A percentile compares a stretch with the other conserved stretches of the same genome.
These are phyloP conservation scores for Penicillium herquei DNA, from an alignment of 495 filamentous ascomycete genomes.

Conservation along the genomic window DNA sequence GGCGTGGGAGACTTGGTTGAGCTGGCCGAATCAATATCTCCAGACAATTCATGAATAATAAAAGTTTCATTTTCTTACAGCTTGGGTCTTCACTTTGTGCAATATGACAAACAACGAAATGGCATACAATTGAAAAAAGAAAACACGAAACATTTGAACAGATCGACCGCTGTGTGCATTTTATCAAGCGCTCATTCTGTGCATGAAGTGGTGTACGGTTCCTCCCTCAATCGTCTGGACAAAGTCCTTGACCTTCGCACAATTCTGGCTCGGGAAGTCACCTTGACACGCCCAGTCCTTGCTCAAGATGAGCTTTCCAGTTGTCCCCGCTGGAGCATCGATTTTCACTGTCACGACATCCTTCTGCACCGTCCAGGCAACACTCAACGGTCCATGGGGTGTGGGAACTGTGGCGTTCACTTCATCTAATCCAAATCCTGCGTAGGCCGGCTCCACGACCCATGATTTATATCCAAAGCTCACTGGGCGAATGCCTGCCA, in stretches of 20 bases:
- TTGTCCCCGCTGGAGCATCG: background rate
- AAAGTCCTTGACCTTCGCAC: background rate
- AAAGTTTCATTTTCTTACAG: too few species aligned
- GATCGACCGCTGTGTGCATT: too few species aligned
- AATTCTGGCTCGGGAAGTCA: background rate
- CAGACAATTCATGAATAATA: background rate
- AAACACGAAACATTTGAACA: too few species aligned
- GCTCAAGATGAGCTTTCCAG: background rate
- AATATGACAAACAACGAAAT: too few species aligned
- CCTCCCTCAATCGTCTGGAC: background rate
- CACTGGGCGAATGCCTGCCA: constrained; percentile 4
- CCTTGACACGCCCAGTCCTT: background rate
- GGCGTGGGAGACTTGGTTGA: constrained; percentile 17
- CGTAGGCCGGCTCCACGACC: background rate
- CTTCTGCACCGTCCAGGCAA: background rate
- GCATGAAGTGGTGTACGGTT: background rate
- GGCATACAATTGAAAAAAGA: too few species aligned
- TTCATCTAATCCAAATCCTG: background rate
- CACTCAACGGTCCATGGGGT: background rate
- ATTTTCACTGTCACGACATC: background rate
- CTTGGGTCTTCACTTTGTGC: too few species aligned
- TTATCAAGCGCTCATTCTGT: background rate
- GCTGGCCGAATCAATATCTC: constrained; percentile 3
- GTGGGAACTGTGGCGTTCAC: background rate
- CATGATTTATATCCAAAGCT: constrained; percentile 1